Evolutionary conservation across 495 filamentous ascomycete genomes (phyloP), one percentile per base, ranked within the genome.

Genomic region (Eremomyces bilateralis): DNA sequence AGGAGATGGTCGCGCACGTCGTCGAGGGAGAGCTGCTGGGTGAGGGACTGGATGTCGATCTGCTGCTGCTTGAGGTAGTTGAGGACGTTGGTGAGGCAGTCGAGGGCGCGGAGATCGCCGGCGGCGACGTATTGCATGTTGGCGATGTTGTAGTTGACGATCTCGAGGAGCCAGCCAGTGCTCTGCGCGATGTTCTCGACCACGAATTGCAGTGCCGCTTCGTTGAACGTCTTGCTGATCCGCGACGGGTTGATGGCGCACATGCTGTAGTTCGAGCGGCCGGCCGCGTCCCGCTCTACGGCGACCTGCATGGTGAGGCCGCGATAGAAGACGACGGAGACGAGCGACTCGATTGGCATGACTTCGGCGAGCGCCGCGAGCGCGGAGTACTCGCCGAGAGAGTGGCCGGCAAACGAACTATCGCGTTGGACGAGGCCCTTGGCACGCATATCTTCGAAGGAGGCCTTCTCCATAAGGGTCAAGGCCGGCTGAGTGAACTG

Each of bases 231-330:
- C 63, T 88, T 91, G 40, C 76, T 85, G 54, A 99, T 88, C 42
- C 88, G 71, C 61, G 80, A 88, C 27, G 88, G 88, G 57, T 99
- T 99, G 58, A 95, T 85, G 35, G 88, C 88, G 51, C 83, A 90
- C 88, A 99, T 99, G 33, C 76, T 77, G 62, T 99, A 99, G 61
- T 92, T 95, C 34, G 81, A 91, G 29, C 88, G 78, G 34, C 88
- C 88, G 38, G 69, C 59, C 36, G 71, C 82, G 54, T 99, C 88
- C 51, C 88, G 83, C 56, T 95, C 90, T 45, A 99, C 88, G 25
- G 88, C 88, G 32, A 99, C 90, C 56, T 99, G 88, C 88, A 99
- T 99, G 13, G 88, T 99, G 42, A 99, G 63, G 49, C 88, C 88
- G 49, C 88, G 80, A 62, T 99, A 99, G 64, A 99, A 99, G 37